A percentile compares a stretch with the other conserved stretches of the same genome.
Conservation (phyloP, 495 filamentous ascomycete genomes). For the Glonium stellatum region DNA sequence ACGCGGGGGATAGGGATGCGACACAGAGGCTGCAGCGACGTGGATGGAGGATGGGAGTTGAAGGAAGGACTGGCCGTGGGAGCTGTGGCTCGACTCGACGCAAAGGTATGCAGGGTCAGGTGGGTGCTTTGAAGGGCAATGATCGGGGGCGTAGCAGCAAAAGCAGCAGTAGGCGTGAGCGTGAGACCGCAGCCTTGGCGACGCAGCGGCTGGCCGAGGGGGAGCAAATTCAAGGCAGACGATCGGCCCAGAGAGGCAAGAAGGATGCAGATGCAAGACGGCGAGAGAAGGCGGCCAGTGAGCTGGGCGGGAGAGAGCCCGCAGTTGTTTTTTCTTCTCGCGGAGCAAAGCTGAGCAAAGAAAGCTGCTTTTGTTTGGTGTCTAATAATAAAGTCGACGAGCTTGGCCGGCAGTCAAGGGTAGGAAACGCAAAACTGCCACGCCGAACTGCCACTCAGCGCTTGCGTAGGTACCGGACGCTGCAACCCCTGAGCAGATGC, state of each 20-base stretch:
- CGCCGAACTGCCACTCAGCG: background rate
- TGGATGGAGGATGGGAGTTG: background rate
- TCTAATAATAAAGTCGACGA: constrained; percentile 8
- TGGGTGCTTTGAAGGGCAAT: constrained; percentile 20
- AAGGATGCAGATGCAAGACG: background rate
- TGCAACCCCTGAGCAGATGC: background rate
- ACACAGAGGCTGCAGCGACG: constrained; percentile 7
- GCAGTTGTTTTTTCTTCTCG: background rate
- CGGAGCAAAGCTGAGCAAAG: background rate
- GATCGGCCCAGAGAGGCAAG: background rate
- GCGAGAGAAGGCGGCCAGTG: background rate
- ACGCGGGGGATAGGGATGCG: background rate
- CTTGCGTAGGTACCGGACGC: background rate
- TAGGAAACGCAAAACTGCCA: background rate
- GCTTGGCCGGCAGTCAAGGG: background rate
- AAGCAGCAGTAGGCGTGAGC: background rate
- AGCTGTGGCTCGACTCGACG: constrained; percentile 16
- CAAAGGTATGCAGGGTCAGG: constrained; percentile 20
- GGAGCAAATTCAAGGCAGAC: constrained; percentile 12
- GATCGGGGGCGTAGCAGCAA: constrained; percentile 5
- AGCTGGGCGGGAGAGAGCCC: background rate
- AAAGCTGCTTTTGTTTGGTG: background rate
- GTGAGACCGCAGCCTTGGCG: constrained; percentile 7
- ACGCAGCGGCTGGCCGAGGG: background rate
- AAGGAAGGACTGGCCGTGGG: background rate